phyloP scores from a whole-genome alignment of 805 yeast genomes.

The Ogataea populi-albae region DNA sequence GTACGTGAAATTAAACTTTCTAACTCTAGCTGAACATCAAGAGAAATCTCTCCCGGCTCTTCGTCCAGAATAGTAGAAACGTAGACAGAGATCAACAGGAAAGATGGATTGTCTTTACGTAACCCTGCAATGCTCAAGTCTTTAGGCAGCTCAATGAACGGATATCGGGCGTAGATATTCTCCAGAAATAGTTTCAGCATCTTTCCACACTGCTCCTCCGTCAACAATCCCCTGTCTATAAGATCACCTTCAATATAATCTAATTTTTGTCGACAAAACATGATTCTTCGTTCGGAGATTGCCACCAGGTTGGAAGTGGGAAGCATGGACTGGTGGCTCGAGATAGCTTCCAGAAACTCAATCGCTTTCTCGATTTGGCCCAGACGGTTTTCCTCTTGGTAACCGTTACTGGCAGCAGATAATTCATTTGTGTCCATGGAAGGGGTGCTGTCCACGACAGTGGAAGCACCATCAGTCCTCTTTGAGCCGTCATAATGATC shows the following conservation, averaged over 20 bases:
- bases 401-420: background rate
- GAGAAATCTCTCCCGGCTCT: conserved; percentile 25
- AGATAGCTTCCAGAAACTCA: conserved; percentile 34
- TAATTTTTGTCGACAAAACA: conserved; percentile 28
- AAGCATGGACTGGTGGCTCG: conserved; percentile 35
- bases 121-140: conserved; percentile 45
- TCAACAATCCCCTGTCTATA: conserved; percentile 54
- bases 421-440: conserved; percentile 10
- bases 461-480: background rate
- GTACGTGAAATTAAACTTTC: conserved; percentile 53
- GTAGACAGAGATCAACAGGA: conserved; percentile 65
- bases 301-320: conserved; percentile 46
- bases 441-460: conserved; percentile 19
- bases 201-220: conserved; percentile 54
- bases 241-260: conserved; percentile 41
- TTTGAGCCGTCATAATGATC: too few species aligned
- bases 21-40: conserved; percentile 44
- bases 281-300: conserved; percentile 41
- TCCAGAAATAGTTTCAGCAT: conserved; percentile 51
- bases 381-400: conserved; percentile 6
- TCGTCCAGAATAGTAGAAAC: conserved; percentile 47
- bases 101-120: conserved; percentile 51
- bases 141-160: conserved; percentile 55
- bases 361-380: conserved; percentile 41
- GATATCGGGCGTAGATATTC: conserved; percentile 46